Conservation (phyloP, 192 early-diverging fungal species). For the Rhizophagus clarus region DNA sequence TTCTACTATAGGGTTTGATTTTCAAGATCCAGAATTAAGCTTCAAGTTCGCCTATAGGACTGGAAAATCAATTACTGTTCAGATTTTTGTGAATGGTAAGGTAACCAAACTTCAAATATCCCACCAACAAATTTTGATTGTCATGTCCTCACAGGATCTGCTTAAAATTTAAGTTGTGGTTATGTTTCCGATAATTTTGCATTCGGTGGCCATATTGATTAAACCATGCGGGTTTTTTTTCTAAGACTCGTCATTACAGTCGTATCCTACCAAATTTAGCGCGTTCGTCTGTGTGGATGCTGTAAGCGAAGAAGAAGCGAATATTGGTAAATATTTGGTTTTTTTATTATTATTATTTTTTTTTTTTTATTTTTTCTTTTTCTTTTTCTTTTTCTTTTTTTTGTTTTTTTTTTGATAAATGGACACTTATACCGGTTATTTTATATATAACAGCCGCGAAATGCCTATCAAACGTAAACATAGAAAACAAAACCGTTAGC, state of each 20-base stretch:
- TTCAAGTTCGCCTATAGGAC: slow-evolving; percentile 24
- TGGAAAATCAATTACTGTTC: slow-evolving; percentile 32
- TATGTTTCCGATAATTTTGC: background rate
- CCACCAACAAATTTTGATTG: background rate
- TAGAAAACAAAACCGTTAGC: slow-evolving; percentile 26
- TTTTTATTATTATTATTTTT: too few relatives aligned
- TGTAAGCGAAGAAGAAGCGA: slow-evolving; percentile 16
- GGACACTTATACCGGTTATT: background rate
- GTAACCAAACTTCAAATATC: background rate
- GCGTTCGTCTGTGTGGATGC: slow-evolving; percentile 33
- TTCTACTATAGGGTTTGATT: slow-evolving; percentile 29
- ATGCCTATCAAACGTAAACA: slow-evolving; percentile 12
- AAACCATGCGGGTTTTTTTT: background rate
- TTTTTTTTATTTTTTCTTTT: too few relatives aligned
- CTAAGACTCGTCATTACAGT: slow-evolving; percentile 27
- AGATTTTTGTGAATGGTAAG: slow-evolving; percentile 31
- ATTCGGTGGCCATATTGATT: background rate
- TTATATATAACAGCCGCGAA: slow-evolving; percentile 4
- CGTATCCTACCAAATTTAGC: slow-evolving; percentile 31
- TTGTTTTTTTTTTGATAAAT: background rate
- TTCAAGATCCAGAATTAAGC: slow-evolving; percentile 36
- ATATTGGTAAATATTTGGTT: slow-evolving; percentile 27
- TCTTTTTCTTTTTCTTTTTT: too few relatives aligned
- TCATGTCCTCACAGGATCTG: background rate
- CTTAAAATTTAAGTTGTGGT: background rate